phyloP scores from a whole-genome alignment of 225 moss, liverwort and hornwort species.

The Pseudoscleropodium purum region DNA sequence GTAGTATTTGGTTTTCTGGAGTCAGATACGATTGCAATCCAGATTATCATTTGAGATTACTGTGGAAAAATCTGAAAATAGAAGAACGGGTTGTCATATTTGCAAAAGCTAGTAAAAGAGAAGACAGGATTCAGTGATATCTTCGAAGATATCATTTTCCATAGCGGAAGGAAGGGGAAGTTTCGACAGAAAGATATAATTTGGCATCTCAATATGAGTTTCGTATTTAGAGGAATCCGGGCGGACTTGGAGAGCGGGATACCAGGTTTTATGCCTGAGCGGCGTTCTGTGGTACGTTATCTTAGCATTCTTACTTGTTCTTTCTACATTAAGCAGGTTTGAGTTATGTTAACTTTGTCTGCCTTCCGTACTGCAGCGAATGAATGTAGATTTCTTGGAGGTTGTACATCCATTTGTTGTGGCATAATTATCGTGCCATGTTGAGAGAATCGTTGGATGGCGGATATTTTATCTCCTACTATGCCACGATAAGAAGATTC shows the following conservation, averaged over 20 bases:
- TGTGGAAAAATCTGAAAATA: not conserved
- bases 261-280: slow-evolving; percentile 48
- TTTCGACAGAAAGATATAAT: not conserved
- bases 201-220: slow-evolving; percentile 32
- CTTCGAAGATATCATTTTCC: not conserved
- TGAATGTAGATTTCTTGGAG: not conserved
- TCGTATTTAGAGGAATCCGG: slow-evolving; percentile 58
- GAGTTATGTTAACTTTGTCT: not conserved
- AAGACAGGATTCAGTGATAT: not conserved
- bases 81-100: not conserved
- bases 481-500: not conserved
- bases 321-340: not conserved
- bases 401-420: not conserved
- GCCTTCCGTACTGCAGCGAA: not conserved
- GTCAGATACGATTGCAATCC: not conserved
- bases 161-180: not conserved
- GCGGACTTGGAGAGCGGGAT: slow-evolving; percentile 56
- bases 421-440: not conserved
- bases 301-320: not conserved
- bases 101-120: not conserved
- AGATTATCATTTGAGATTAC: not conserved
- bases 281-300: slow-evolving; percentile 38
- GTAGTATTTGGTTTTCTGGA: not conserved
- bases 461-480: not conserved
- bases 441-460: not conserved